Evolutionary conservation across 2,329 filamentous ascomycete genomes (phyloP).

Genomic region (Claviceps monticola): DNA sequence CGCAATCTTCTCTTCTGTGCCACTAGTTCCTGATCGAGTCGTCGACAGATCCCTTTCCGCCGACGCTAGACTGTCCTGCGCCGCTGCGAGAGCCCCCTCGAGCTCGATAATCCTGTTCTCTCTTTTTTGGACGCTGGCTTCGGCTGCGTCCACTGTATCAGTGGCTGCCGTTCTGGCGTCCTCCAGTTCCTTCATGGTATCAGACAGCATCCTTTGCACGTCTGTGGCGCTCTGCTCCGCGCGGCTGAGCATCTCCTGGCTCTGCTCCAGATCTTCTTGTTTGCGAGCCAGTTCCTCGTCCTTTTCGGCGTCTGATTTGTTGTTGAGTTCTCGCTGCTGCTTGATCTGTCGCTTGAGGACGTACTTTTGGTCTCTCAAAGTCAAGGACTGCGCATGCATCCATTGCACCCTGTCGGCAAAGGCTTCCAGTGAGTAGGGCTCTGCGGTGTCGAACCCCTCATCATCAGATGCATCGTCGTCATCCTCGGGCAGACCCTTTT

Average conservation of each 20-base stretch:
- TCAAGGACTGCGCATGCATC: slow-evolving; percentile 62
- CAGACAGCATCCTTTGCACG: slow-evolving; percentile 34
- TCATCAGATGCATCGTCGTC: slow-evolving; percentile 51
- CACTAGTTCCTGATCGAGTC: slow-evolving; percentile 25
- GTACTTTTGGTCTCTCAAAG: slow-evolving; percentile 73
- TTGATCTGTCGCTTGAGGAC: slow-evolving; percentile 87
- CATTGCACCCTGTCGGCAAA: slow-evolving; percentile 70
- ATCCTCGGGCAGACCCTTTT: slow-evolving; percentile 39
- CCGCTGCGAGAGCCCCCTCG: slow-evolving; percentile 13
- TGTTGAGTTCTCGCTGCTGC: slow-evolving; percentile 87
- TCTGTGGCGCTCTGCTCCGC: slow-evolving; percentile 24
- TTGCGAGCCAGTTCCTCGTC: slow-evolving; percentile 49
- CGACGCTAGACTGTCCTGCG: slow-evolving; percentile 10
- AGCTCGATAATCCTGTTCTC: slow-evolving; percentile 27
- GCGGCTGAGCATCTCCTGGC: slow-evolving; percentile 19
- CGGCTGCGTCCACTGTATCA: slow-evolving; percentile 11
- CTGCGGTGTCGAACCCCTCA: slow-evolving; percentile 41
- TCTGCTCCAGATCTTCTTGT: slow-evolving; percentile 39
- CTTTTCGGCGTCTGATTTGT: slow-evolving; percentile 62
- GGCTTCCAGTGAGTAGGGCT: slow-evolving; percentile 57
- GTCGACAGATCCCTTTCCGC: slow-evolving; percentile 19
- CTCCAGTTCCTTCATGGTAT: slow-evolving; percentile 34
- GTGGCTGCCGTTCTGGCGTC: slow-evolving; percentile 14
- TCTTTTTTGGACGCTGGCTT: slow-evolving; percentile 18
- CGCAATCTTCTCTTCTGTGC: slow-evolving; percentile 19